Evolutionary conservation across 164 flowering plant species (phyloP).

Genomic region (Magnolia kwangsiensis): DNA sequence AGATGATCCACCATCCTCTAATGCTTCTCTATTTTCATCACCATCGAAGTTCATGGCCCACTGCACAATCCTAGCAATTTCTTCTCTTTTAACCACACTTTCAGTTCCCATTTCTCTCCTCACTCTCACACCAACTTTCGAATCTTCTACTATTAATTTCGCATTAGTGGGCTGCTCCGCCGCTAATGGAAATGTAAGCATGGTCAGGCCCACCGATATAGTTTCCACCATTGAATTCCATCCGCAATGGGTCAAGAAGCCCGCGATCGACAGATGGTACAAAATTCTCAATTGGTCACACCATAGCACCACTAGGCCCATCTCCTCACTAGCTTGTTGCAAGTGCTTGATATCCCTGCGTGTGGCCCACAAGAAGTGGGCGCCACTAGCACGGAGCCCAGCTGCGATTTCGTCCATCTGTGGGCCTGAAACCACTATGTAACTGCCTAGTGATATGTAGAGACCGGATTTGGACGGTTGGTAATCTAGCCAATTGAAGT

Average conservation of each 20-base stretch:
- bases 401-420: neutral
- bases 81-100: neutral
- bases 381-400: neutral
- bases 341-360: constrained; percentile 14
- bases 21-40: constrained; percentile 6
- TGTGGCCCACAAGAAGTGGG: neutral
- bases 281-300: no score
- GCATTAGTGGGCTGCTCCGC: constrained; percentile 44
- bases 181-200: constrained; percentile 49
- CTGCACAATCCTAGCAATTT: neutral
- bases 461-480: neutral
- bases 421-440: neutral
- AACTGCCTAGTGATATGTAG: neutral
- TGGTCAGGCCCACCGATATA: constrained; percentile 45
- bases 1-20: constrained; percentile 2
- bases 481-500: neutral
- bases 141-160: constrained; percentile 51
- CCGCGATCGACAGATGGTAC: no score
- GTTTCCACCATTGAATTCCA: constrained; percentile 55
- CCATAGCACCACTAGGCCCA: no score
- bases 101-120: constrained; percentile 21
- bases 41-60: constrained; percentile 3
- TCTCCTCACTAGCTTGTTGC: constrained; percentile 31
- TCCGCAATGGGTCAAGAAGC: no score
- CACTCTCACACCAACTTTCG: constrained; percentile 52